A percentile compares a stretch with the other conserved stretches of the same genome.
Conservation (phyloP, 768 basidiomycete species). For the Vararia minispora region DNA sequence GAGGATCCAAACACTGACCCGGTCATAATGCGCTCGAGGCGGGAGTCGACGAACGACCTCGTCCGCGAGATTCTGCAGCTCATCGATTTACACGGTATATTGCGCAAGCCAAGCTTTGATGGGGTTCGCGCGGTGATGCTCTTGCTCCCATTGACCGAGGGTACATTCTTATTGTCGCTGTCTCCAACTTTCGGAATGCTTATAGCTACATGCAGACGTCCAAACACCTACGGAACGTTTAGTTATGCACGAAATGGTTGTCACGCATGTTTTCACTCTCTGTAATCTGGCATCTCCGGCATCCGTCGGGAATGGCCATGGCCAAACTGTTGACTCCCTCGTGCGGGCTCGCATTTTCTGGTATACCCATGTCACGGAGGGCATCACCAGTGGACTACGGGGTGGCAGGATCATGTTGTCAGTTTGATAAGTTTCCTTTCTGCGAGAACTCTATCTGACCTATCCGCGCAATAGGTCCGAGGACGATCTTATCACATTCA, state of each 20-base stretch:
- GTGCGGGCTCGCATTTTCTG: slow-evolving; percentile 78
- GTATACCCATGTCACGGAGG: slow-evolving; percentile 83
- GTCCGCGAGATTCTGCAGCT: slow-evolving; percentile 66
- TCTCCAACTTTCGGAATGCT: slow-evolving; percentile 4
- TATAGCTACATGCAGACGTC: slow-evolving; percentile 23
- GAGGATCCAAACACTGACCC: slow-evolving; percentile 29
- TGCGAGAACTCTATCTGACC: slow-evolving; percentile 6
- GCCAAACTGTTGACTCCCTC: slow-evolving; percentile 43
- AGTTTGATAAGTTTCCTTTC: slow-evolving; percentile 17
- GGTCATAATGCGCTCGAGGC: slow-evolving; percentile 30
- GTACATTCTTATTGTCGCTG: slow-evolving; percentile 29
- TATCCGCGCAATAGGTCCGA: slow-evolving; percentile 35
- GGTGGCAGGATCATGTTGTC: slow-evolving; percentile 82
- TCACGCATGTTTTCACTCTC: slow-evolving; percentile 73
- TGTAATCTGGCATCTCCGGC: slow-evolving; percentile 44
- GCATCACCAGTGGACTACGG: slow-evolving; percentile 67
- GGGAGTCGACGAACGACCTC: slow-evolving; percentile 55
- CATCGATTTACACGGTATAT: slow-evolving; percentile 67
- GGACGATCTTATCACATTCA: slow-evolving; percentile 69
- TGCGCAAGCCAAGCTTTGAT: slow-evolving; percentile 79
- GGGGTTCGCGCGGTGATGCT: slow-evolving; percentile 74
- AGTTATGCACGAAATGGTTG: slow-evolving; percentile 68
- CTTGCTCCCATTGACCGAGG: slow-evolving; percentile 74
- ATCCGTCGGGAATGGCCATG: slow-evolving; percentile 36
- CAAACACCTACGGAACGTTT: slow-evolving; percentile 34